A percentile compares a stretch with the other conserved stretches of the same genome.
These are phyloP conservation scores for Clausena lansium DNA, from an alignment of 345 rosid species.

Conservation along the genomic window DNA sequence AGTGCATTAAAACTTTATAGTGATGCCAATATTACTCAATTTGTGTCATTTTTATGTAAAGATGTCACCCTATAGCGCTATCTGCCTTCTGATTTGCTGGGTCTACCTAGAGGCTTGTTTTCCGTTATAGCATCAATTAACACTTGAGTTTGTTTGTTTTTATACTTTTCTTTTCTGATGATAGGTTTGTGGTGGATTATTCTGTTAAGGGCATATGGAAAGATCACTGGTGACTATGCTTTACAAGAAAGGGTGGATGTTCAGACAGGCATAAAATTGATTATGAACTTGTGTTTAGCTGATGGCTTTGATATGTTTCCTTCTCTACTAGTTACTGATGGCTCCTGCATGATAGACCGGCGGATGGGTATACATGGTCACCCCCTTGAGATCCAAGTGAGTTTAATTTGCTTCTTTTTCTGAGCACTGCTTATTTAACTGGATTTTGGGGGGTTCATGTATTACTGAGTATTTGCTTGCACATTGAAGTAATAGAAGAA, in stretches of 20 bases:
- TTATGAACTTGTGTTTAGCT: slow-evolving; percentile 70
- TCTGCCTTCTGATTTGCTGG: neutral
- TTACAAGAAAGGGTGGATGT: slow-evolving; percentile 90
- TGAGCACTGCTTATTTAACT: neutral
- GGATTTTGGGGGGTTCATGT: neutral
- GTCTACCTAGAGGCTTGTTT: slow-evolving; percentile 2
- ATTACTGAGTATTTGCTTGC: neutral
- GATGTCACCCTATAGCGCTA: neutral
- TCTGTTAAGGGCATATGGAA: slow-evolving; percentile 81
- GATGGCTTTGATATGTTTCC: slow-evolving; percentile 96
- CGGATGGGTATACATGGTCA: slow-evolving; percentile 94
- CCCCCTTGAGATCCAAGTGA: slow-evolving; percentile 90
- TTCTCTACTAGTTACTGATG: slow-evolving; percentile 78
- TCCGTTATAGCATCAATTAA: neutral
- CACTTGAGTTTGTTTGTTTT: neutral
- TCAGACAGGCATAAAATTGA: slow-evolving; percentile 75
- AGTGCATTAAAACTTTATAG: slow-evolving; percentile 15
- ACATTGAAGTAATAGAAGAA: neutral
- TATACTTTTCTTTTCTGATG: neutral
- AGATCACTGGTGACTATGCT: slow-evolving; percentile 72
- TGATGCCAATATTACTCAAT: neutral
- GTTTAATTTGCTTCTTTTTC: slow-evolving; percentile 17
- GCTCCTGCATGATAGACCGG: slow-evolving; percentile 93
- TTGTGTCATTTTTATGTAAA: neutral
- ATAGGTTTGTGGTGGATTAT: slow-evolving; percentile 94